Evolutionary conservation across 225 moss, liverwort and hornwort genomes (phyloP), one percentile per base, ranked within the genome.

Genomic region (Pleurozium schreberi): DNA sequence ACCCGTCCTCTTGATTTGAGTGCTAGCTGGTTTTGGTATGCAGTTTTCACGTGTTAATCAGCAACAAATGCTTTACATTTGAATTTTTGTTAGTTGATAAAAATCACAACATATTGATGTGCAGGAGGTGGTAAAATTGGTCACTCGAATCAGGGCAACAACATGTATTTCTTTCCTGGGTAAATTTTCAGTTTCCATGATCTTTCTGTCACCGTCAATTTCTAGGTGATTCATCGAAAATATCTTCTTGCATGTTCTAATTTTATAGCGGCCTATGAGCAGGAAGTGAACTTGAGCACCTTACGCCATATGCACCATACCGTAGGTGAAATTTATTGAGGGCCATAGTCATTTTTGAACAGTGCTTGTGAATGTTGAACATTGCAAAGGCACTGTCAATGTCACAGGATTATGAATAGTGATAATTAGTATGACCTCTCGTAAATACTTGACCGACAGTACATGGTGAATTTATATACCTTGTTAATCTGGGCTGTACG

Each of bases 101-200:
- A 59, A n/a, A 80, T 50, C 25, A 59, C 66, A 73, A 79, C 61
- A 53, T 75, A 43, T 80, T 84, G 88, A 89, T 91, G 81, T 74
- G 85, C 91, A 96, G 96, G 96, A 84, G 90, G 96, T 88, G 98
- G 97, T 53, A 96, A 94, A 92, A 92, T 95, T 52, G 98, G 98
- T 42, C 97, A 93, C 92, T 94, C 95, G 79, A 98, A 98, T 89
- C 98, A 98, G 90, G 98, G 98, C 81, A 98, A 98, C 92, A 98
- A 98, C 81, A 98, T 98, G 98, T 98, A 98, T 71, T 94, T 98
- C 69, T 98, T 98, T 81, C 98, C 98, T 82, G 98, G 98, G 96
- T 96, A 95, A 42, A 55, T 14, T 47, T 62, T 63, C 20, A 79
- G 80, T 69, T 75, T 84, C 59, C 75, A 62, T 85, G 57, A 11